Percentiles rank a stretch among this genome's conserved stretches.
Evolutionary conservation across 1,284 basidiomycete species (phyloP).

Genomic region (Porogramme epimiltina): DNA sequence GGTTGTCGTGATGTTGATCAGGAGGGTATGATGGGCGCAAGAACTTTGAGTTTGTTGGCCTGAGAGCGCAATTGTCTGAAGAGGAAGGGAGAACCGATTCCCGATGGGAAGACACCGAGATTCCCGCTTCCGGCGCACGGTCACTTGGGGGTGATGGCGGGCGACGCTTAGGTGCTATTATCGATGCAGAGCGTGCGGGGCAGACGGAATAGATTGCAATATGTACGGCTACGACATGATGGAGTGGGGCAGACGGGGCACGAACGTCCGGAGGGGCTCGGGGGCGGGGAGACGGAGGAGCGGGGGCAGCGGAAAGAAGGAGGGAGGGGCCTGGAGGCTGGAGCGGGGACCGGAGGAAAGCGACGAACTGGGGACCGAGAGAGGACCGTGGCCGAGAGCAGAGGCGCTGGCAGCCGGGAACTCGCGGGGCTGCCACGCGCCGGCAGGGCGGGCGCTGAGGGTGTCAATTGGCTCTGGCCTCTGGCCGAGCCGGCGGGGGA

Average conservation of each 20-base stretch:
- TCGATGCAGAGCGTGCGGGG: no score
- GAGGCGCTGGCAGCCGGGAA: slow-evolving; percentile 8
- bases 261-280: neutral
- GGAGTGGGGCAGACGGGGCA: neutral
- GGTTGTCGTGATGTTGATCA: slow-evolving; percentile 22
- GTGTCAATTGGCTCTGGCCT: slow-evolving; percentile 6
- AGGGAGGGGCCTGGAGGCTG: neutral
- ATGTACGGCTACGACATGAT: neutral
- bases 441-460: slow-evolving; percentile 12
- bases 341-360: slow-evolving; percentile 4
- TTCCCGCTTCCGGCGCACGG: neutral
- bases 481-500: neutral
- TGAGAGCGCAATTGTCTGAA: neutral
- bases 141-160: neutral
- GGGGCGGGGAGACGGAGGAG: neutral
- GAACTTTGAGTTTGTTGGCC: slow-evolving; percentile 16
- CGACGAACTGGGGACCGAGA: neutral
- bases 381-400: slow-evolving; percentile 3
- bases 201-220: no score
- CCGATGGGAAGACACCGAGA: neutral
- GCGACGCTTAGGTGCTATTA: no score
- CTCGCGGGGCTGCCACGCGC: slow-evolving; percentile 13
- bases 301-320: neutral
- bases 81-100: neutral
- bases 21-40: slow-evolving; percentile 14